These are phyloP conservation scores for Teratosphaeria gauchensis DNA, from an alignment of 2,329 filamentous ascomycete species.

Conservation along the genomic window DNA sequence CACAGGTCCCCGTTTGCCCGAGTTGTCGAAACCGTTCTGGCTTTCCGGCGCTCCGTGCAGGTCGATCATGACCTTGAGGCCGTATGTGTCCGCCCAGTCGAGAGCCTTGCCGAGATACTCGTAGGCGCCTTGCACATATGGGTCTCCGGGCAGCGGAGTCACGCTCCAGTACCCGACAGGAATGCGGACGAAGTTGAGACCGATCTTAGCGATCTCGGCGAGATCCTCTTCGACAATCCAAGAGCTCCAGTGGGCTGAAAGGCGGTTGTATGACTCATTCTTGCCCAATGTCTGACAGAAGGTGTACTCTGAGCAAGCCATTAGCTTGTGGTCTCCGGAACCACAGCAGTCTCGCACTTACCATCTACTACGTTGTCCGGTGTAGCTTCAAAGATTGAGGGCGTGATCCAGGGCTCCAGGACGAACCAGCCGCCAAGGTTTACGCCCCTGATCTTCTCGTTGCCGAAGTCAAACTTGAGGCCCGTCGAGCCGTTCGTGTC, in stretches of 20 bases:
- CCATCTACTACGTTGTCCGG: conserved; percentile 44
- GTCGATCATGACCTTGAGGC: conserved; percentile 57
- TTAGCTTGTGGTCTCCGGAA: background rate
- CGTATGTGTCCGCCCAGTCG: conserved; percentile 45
- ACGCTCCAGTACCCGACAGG: conserved; percentile 48
- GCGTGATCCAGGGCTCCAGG: conserved; percentile 55
- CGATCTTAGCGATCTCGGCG: conserved; percentile 28
- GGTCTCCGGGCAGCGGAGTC: conserved; percentile 41
- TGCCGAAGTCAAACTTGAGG: conserved; percentile 44
- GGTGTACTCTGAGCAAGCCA: conserved; percentile 18
- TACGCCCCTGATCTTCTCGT: conserved; percentile 51
- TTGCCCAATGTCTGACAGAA: conserved; percentile 37
- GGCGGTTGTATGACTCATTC: conserved; percentile 32
- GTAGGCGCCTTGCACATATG: conserved; percentile 40
- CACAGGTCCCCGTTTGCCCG: conserved; percentile 42
- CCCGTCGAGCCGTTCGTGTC: conserved; percentile 2
- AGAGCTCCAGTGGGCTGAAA: conserved; percentile 27
- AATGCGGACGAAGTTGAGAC: conserved; percentile 37
- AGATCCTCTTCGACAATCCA: conserved; percentile 35
- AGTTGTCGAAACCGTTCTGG: conserved; percentile 61
- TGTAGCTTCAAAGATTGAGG: conserved; percentile 46
- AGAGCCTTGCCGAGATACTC: conserved; percentile 39
- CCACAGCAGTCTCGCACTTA: conserved; percentile 3
- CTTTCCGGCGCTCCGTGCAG: conserved; percentile 56
- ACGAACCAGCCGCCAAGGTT: conserved; percentile 57